Base-by-base conservation (phyloP, 2,329 filamentous ascomycete species). In the Colletotrichum gloeosporioides region DNA sequence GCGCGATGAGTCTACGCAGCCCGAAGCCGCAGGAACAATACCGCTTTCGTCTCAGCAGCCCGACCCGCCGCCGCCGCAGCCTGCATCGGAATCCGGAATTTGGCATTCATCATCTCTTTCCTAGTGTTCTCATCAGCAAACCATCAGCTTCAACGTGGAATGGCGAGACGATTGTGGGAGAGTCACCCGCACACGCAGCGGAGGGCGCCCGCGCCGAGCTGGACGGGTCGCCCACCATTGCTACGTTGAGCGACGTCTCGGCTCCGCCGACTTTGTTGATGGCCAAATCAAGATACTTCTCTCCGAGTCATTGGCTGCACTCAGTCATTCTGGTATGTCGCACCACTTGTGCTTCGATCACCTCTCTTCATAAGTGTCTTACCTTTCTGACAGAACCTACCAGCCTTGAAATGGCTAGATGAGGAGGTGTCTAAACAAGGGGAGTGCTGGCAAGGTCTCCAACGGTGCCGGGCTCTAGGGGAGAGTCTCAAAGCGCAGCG, bases 321-420 rank as follows among this genome's bases (percentile, higher is more conserved):
- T n/a, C 25, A 78, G 77, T 25, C 25, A 79, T 32, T 67, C 78
- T 5, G 74, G 77, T 63, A 70, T 63, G 31, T 57, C 80, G 39
- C 72, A 78, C 31, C 70, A 79, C 32, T 57, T 25, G 6, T 22
- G 9, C 18, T 67, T 31, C 8, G 18, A 57, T 34, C 4, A 4
- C 15, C 8, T 77, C 36, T 59, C 10, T 59, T 59, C 55, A 13
- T 49, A 22, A 3, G 4, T 13, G 44, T 66, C 31, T 36, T 49
- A 88, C 87, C 82, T 88, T 59, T 80, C 80, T 16, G 6, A 13
- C 86, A 88, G 66, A 80, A 91, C 6, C 81, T 90, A 62, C 80
- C 87, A 15, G 79, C 84, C 18, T 80, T 90, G 12, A 87, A 90
- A 57, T 82, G 86, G 4, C 75, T 83, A 6, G 77, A 75, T 32